Evolutionary conservation across 78 protist genomes (phyloP).

Genomic region (Monocercomonoides exilis): DNA sequence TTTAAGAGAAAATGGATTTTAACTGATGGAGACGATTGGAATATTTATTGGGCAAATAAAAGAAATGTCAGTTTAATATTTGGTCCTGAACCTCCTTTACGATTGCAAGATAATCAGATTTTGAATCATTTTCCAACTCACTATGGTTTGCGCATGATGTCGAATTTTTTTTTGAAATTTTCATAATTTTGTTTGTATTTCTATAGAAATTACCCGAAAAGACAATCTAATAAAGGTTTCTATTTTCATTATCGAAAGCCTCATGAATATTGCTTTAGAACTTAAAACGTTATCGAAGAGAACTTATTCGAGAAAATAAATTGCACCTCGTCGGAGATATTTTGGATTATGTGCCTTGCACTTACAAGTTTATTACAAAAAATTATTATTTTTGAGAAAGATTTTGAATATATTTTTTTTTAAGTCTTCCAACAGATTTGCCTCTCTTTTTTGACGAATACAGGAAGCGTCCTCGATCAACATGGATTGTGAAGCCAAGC

Average conservation of each 20-base stretch:
- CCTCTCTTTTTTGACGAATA: conserved; percentile 60
- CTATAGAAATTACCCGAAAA: conserved; percentile 11
- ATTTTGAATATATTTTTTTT: too few species aligned
- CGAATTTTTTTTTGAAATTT: conserved; percentile 52
- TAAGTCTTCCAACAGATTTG: conserved; percentile 52
- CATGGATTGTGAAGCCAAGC: conserved; percentile 80
- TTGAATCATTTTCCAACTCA: conserved; percentile 62
- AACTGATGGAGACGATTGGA: conserved; percentile 21
- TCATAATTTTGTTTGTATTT: not conserved
- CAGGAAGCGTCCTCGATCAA: not conserved
- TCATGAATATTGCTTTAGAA: not conserved
- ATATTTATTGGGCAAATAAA: conserved; percentile 28
- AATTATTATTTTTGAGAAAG: not conserved
- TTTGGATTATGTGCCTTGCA: conserved; percentile 36
- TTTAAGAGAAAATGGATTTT: not conserved
- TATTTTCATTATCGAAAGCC: not conserved
- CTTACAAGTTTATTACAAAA: conserved; percentile 27
- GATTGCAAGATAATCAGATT: conserved; percentile 7
- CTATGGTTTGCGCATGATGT: conserved; percentile 55
- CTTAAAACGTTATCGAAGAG: not conserved
- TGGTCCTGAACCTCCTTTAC: conserved; percentile 13
- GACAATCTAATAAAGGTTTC: not conserved
- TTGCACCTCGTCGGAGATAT: not conserved
- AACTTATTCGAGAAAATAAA: not conserved
- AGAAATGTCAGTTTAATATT: not conserved